Evolutionary conservation across 768 basidiomycete genomes (phyloP).

Genomic region (Xerocomus brunneocitrinus): DNA sequence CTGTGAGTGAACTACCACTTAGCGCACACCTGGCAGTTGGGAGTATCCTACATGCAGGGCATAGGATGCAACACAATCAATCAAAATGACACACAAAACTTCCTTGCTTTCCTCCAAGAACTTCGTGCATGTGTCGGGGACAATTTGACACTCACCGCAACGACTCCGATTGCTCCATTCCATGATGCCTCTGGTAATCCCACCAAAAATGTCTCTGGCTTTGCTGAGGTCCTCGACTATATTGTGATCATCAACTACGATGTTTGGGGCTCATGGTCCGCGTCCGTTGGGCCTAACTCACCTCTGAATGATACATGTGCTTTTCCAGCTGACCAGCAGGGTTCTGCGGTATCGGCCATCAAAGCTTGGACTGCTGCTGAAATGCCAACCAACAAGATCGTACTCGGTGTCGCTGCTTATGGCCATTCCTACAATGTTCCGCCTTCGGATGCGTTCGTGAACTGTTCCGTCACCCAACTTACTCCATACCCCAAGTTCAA

Average conservation of each 20-base stretch:
- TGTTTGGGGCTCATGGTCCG: constrained; percentile 47
- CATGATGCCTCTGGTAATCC: constrained; percentile 54
- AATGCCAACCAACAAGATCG: constrained; percentile 63
- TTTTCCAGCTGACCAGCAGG: constrained; percentile 48
- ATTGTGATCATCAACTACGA: constrained; percentile 67
- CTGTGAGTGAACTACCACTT: background rate
- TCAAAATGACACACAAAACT: constrained; percentile 64
- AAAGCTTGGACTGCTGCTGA: constrained; percentile 71
- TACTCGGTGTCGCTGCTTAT: constrained; percentile 79
- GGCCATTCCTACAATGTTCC: constrained; percentile 66
- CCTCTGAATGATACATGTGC: constrained; percentile 78
- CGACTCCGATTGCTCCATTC: constrained; percentile 66
- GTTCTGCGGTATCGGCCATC: constrained; percentile 74
- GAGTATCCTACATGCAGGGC: constrained; percentile 72
- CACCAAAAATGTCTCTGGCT: constrained; percentile 62
- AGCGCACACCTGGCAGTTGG: constrained; percentile 54
- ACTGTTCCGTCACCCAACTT: constrained; percentile 34
- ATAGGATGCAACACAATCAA: constrained; percentile 64
- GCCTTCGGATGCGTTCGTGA: constrained; percentile 32
- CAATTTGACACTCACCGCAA: constrained; percentile 63
- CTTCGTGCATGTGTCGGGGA: constrained; percentile 52
- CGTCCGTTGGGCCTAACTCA: constrained; percentile 70
- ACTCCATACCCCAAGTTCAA: constrained; percentile 49
- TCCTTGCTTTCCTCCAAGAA: constrained; percentile 67
- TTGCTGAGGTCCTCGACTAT: constrained; percentile 66